Percentiles rank a stretch among this genome's conserved stretches.
Conservation (phyloP, 2,329 filamentous ascomycete genomes). For the Fusarium euwallaceae region DNA sequence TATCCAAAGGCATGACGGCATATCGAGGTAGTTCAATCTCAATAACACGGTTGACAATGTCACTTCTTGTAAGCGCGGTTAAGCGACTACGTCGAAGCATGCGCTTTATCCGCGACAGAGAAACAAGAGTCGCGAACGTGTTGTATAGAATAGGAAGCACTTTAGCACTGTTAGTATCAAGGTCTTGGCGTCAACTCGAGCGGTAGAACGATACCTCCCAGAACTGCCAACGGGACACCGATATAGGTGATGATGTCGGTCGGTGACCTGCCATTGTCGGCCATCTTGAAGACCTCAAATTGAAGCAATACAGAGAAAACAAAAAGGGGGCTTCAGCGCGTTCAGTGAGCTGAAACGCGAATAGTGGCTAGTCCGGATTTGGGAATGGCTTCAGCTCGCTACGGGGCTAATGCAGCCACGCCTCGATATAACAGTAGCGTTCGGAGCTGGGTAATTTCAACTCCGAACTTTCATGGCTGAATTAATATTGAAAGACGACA, state of each 20-base stretch:
- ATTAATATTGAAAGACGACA: not conserved
- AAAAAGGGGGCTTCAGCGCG: conserved; percentile 16
- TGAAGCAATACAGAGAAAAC: not conserved
- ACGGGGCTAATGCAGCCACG: conserved; percentile 12
- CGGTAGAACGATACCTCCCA: conserved; percentile 54
- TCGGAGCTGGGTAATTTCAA: not conserved
- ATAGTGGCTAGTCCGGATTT: conserved; percentile 19
- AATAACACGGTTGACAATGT: conserved; percentile 74
- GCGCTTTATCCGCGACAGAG: conserved; percentile 70
- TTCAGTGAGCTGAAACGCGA: conserved; percentile 17
- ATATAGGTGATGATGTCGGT: conserved; percentile 69
- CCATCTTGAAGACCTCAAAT: conserved; percentile 33
- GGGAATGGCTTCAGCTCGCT: not conserved
- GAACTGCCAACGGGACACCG: conserved; percentile 69
- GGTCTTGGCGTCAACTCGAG: not conserved
- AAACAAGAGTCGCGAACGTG: conserved; percentile 70
- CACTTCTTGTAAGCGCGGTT: conserved; percentile 71
- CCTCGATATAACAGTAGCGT: not conserved
- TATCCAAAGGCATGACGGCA: conserved; percentile 71
- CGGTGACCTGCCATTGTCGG: conserved; percentile 52
- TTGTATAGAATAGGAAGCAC: conserved; percentile 77
- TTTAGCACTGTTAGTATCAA: conserved; percentile 20
- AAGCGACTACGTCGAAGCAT: conserved; percentile 69
- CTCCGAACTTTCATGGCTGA: not conserved
- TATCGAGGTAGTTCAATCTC: conserved; percentile 76